Evolutionary conservation across 805 yeast species (phyloP), one percentile per base, ranked within the genome.

Genomic region (Cyberlindnera veronae): DNA sequence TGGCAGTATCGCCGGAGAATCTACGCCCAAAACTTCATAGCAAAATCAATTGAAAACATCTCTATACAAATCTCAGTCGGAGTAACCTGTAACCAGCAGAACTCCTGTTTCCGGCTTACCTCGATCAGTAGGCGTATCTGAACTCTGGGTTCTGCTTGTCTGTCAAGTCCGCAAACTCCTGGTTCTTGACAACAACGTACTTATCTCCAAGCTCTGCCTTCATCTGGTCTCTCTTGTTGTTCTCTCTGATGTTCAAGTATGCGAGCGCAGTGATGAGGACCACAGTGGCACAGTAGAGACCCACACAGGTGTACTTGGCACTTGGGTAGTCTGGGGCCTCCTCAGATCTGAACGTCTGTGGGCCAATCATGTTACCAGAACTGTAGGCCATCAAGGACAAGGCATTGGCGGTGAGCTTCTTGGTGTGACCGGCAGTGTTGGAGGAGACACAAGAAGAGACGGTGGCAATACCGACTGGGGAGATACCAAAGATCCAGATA

Each of bases 281-380:
- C 12, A 63, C 36, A 30, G 66, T 70, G 50, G 71, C 67, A 32
- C 69, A 19, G 15, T 28, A 31, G 7, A 35, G 31, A 8, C 39
- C 43, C 24, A 39, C 46, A 29, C 34, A 29, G 12, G 46, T 39
- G 18, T 69, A 63, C 46, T 76, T 76, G 4, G 81, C 84, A 20
- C 74, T 72, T 6, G 60, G 60, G 50, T 82, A 84, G 27, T 61
- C 54, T 7, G 89, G 89, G 18, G 78, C 79, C 42, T 81, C 76
- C 7, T 58, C 48, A 0, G 72, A 61, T 42, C 66, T 68, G 64
- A 84, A 84, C 15, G 84, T 69, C 59, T 81, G 88, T 6, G 91
- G 88, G 2, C 89, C 91, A 41, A 81, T 72, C 26, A 83, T 64
- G 41, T 41, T 41, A 41, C 45, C 45, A 9, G 45, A 41, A 17